Conservation (phyloP, 2,329 filamentous ascomycete genomes). For the Eutypa lata region DNA sequence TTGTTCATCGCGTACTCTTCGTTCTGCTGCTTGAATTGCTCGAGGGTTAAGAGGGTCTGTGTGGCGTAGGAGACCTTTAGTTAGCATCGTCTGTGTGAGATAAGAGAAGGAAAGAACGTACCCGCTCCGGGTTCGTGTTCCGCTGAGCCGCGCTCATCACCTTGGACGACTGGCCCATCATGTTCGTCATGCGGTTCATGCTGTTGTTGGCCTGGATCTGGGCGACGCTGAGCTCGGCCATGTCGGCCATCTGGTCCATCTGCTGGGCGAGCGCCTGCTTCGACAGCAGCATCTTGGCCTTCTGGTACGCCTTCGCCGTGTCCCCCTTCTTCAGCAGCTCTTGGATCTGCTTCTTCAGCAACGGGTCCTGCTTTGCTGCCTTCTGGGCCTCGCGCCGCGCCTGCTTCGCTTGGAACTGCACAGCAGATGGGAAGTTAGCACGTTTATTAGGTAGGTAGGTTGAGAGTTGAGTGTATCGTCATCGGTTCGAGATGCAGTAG, state of each 20-base stretch:
- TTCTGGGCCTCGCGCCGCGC: conserved; percentile 59
- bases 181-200: conserved; percentile 63
- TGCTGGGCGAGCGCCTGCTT: conserved; percentile 61
- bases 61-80: background rate
- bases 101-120: conserved; percentile 20
- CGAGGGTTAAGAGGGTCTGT: conserved; percentile 56
- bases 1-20: conserved; percentile 63
- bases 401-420: conserved; percentile 59
- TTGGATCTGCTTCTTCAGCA: conserved; percentile 62
- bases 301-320: conserved; percentile 61
- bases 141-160: conserved; percentile 58
- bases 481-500: no score
- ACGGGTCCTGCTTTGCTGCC: conserved; percentile 57
- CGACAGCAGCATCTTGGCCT: conserved; percentile 59
- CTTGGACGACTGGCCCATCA: conserved; percentile 58
- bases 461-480: no score
- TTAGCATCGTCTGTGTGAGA: conserved; percentile 3
- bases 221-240: conserved; percentile 57
- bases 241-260: conserved; percentile 64
- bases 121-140: conserved; percentile 57
- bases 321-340: conserved; percentile 61
- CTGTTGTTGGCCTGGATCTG: conserved; percentile 64
- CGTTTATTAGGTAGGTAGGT: no score
- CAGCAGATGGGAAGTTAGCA: background rate
- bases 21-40: conserved; percentile 60